These are phyloP conservation scores for Magnolia changhungtana DNA, from an alignment of 164 flowering plant genomes.

Conservation along the genomic window DNA sequence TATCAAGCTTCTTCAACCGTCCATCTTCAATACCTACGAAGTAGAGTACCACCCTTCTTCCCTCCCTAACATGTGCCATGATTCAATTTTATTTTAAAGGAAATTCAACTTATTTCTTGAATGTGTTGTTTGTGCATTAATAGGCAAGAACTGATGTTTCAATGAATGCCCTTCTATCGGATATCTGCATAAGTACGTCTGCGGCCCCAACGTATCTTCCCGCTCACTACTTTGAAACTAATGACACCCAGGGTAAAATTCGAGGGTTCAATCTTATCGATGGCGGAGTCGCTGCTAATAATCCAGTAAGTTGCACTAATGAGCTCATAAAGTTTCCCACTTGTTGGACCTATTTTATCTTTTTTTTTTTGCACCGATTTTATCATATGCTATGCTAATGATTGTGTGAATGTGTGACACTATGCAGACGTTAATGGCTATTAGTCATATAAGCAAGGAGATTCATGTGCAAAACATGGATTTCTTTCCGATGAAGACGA, in stretches of 20 bases:
- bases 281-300: slow-evolving; percentile 48
- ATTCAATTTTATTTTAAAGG: no score
- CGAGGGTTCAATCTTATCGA: slow-evolving; percentile 32
- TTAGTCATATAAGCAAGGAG: slow-evolving; percentile 34
- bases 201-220: slow-evolving; percentile 27
- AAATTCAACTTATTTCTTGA: background rate
- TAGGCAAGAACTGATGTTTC: slow-evolving; percentile 21
- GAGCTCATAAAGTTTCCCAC: background rate
- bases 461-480: slow-evolving; percentile 20
- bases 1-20: slow-evolving; percentile 27
- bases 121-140: background rate
- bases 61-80: background rate
- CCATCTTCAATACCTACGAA: slow-evolving; percentile 27
- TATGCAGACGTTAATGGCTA: slow-evolving; percentile 39
- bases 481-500: slow-evolving; percentile 20
- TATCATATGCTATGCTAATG: background rate
- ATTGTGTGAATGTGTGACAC: background rate
- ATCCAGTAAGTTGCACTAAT: slow-evolving; percentile 28
- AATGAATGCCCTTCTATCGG: slow-evolving; percentile 32
- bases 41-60: slow-evolving; percentile 1
- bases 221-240: slow-evolving; percentile 15
- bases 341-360: background rate
- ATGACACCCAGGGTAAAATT: slow-evolving; percentile 20
- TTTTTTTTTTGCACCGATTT: no score
- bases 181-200: slow-evolving; percentile 37